phyloP scores from a whole-genome alignment of 345 rosid species.

The Populus deltoides region DNA sequence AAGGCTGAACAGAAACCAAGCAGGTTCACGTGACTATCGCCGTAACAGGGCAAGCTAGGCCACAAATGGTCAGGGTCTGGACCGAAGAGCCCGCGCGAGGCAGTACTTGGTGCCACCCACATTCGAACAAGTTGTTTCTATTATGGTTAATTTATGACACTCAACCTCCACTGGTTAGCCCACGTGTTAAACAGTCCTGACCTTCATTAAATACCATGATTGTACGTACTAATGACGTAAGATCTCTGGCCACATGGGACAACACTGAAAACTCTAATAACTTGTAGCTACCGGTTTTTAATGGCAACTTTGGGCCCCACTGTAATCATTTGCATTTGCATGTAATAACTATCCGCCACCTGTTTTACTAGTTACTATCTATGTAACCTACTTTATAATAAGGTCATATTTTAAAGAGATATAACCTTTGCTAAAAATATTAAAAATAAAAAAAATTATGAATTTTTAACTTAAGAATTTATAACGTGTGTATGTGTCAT shows the following conservation, averaged over 20 bases:
- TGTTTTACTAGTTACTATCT: too few relatives aligned
- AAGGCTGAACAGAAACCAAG: not conserved
- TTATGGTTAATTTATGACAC: not conserved
- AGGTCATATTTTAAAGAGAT: too few relatives aligned
- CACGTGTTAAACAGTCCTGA: slow-evolving; percentile 16
- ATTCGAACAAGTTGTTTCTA: not conserved
- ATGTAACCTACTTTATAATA: too few relatives aligned
- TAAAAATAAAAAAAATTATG: too few relatives aligned
- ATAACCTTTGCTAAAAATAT: too few relatives aligned
- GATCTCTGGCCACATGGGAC: not conserved
- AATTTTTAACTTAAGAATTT: too few relatives aligned
- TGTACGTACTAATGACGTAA: not conserved
- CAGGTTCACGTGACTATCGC: not conserved
- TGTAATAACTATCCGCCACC: too few relatives aligned
- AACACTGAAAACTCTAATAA: not conserved
- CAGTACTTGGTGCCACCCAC: slow-evolving; percentile 10
- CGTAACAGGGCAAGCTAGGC: not conserved
- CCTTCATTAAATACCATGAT: not conserved
- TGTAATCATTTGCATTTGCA: too few relatives aligned
- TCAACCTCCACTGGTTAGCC: not conserved
- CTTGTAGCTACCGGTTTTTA: not conserved
- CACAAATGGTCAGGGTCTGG: slow-evolving; percentile 4
- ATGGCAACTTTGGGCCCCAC: too few relatives aligned
- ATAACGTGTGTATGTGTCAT: too few relatives aligned
- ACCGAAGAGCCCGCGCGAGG: slow-evolving; percentile 11